Base-by-base conservation (phyloP, 2,329 filamentous ascomycete species). In the Phialophora tarda region DNA sequence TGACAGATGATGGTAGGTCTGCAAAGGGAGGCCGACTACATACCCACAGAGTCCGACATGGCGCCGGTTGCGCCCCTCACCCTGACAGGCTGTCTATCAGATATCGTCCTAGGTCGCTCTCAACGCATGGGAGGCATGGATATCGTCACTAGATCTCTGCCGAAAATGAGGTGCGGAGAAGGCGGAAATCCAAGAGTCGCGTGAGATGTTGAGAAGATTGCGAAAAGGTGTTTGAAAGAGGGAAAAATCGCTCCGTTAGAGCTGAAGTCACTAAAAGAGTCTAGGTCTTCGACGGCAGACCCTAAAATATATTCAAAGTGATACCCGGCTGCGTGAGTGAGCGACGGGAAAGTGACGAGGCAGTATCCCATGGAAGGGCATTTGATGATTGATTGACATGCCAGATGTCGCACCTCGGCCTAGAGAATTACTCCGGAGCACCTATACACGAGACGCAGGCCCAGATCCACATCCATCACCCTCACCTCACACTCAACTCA, bases 11-110 rank as follows among this genome's bases (percentile, higher is more conserved):
- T 12, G 17, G 11, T n/a, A 17, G 26, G 47, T 23, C 32, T 17
- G 11, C n/a, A 28, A n/a, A 30, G 59, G 53, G 41, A 56, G 48
- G 51, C n/a, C 34, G 23, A n/a, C 54, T 32, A 59, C 79, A 69
- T 74, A 81, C 80, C 80, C 71, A 82, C 78, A 71, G 80, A 82
- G 74, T 82, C 80, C 72, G 80, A 68, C 66, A 68, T 68, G 59
- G 59, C 63, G 51, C 30, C 60, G 6, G 34, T 41, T 51, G 44
- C 53, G 63, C 59, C 63, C 7, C 38, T 34, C 54, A 26, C 32
- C 54, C 17, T 21, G n/a, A 14, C 32, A 30, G n/a, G 8, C 44
- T 62, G 47, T 24, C 47, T 32, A 21, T 28, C 30, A 4, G 28
- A n/a, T 28, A 50, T 41, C 17, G 32, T 17, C 24, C n/a, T n/a